A percentile compares a stretch with the other conserved stretches of the same genome.
Conservation (phyloP, 352 stramenopile genomes). For the Pythium brachiatum region DNA sequence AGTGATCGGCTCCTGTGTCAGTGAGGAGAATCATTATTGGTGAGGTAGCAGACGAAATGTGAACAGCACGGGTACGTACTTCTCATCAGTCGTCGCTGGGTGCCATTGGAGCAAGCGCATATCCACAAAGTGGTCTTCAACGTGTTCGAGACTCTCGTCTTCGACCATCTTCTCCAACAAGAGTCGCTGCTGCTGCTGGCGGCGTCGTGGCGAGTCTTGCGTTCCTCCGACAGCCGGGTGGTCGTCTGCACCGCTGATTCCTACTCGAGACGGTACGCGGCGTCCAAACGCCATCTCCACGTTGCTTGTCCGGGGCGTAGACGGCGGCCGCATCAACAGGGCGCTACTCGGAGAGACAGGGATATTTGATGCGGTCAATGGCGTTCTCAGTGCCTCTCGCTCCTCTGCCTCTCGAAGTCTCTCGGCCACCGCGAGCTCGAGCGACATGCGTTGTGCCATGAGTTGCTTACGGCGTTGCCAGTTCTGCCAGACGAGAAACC, state of each 20-base stretch:
- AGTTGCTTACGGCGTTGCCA: slow-evolving; percentile 72
- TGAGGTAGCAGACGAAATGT: background rate
- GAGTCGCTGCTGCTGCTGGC: slow-evolving; percentile 5
- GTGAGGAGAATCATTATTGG: background rate
- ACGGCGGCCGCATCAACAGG: background rate
- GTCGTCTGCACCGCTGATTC: background rate
- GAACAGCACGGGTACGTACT: slow-evolving; percentile 12
- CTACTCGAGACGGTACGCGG: background rate
- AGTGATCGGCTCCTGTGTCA: slow-evolving; percentile 35
- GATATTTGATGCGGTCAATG: background rate
- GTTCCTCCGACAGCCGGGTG: background rate
- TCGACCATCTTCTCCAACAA: slow-evolving; percentile 25
- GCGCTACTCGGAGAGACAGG: background rate
- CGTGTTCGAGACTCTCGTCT: slow-evolving; percentile 26
- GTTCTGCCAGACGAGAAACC: slow-evolving; percentile 82
- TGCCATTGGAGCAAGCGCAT: slow-evolving; percentile 54
- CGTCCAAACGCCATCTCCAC: slow-evolving; percentile 24
- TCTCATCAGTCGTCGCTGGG: slow-evolving; percentile 40
- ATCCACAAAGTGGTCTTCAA: slow-evolving; percentile 29
- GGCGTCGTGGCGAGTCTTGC: slow-evolving; percentile 6
- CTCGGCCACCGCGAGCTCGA: slow-evolving; percentile 7
- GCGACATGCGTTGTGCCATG: slow-evolving; percentile 1
- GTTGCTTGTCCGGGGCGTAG: background rate
- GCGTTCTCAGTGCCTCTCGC: background rate
- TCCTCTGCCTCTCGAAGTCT: background rate